Base-by-base conservation (phyloP, 2,329 filamentous ascomycete species). In the Trichophyton rubrum region DNA sequence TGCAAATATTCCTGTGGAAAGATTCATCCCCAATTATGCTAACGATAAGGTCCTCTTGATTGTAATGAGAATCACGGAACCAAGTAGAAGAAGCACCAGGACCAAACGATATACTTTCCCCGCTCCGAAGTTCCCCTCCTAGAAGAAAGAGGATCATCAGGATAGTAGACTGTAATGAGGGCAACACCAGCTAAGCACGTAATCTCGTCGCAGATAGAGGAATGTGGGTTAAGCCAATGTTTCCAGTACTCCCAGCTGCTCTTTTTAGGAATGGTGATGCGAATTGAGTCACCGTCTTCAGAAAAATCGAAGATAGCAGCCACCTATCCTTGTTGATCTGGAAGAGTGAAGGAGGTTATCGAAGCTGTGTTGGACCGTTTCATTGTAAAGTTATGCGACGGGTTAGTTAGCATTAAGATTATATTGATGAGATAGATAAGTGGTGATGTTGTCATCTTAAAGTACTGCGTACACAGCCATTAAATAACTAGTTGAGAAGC, bases 1-100 rank as follows among this genome's bases (percentile, higher is more conserved):
- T 59, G 57, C 57, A 59, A 41, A 59, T 9, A 49, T 47, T 59
- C 27, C 57, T 15, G 27, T 59, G 57, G 38, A 59, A 49, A 15
- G 17, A 13, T 49, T 47, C 5, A 8, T 59, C 57, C 9, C 38
- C 57, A 0, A 4, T 27, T n/a, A 59, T 8, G 17, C 13, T 17
- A 4, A 47, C 57, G 8, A 59, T 22, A 27, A 59, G 20, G n/a
- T 49, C 57, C 38, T 35, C 57, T 3, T 17, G 30, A 13, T 35
- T 13, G n/a, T 3, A 30, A 40, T 27, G 27, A 27, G 13, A 55
- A 22, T 17, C 17, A n/a, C 17, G 9, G 22, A 3, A 27, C 57
- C 57, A 45, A 30, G 33, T 33, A n/a, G 24, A 59, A 5, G 13
- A n/a, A 35, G 57, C 11, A 22, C 13, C 11, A 9, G 57, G 38